Evolutionary conservation across 495 filamentous ascomycete genomes (phyloP).

Genomic region (Halenospora varia): DNA sequence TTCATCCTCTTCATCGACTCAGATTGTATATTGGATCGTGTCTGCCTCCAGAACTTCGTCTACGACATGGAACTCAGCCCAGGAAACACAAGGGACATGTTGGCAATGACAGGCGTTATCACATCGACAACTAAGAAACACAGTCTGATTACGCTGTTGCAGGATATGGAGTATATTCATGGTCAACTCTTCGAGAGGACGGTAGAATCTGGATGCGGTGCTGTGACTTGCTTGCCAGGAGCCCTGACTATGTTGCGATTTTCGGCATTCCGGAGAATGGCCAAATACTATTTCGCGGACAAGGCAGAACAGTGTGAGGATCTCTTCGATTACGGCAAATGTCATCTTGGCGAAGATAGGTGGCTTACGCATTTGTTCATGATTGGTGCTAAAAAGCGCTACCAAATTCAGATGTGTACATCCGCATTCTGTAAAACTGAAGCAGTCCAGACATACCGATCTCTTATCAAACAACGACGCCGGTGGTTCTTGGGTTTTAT

Average conservation of each 20-base stretch:
- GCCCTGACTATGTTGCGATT: constrained; percentile 94
- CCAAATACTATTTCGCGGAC: constrained; percentile 98
- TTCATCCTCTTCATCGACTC: constrained; percentile 98
- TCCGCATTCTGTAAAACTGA: constrained; percentile 98
- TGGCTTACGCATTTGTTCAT: constrained; percentile 99
- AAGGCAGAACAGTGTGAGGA: constrained; percentile 96
- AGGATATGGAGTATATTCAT: constrained; percentile 98
- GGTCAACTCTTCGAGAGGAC: constrained; percentile 96
- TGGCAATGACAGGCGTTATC: constrained; percentile 98
- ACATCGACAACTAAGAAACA: constrained; percentile 91
- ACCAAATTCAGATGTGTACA: constrained; percentile 97
- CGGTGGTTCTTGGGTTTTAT: constrained; percentile 98
- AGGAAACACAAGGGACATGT: constrained; percentile 87
- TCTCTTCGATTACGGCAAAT: constrained; percentile 94
- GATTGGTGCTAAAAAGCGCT: constrained; percentile 88
- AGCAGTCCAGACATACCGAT: constrained; percentile 83
- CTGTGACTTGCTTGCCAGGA: constrained; percentile 92
- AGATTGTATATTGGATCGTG: constrained; percentile 89
- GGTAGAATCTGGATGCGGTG: constrained; percentile 91
- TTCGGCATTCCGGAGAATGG: constrained; percentile 95
- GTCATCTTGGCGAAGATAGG: constrained; percentile 91
- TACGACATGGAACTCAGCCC: constrained; percentile 99
- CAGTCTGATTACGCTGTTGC: constrained; percentile 83
- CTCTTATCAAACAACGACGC: constrained; percentile 89
- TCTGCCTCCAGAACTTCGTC: constrained; percentile 97